Evolutionary conservation across 1,139 yeast genomes (phyloP).

Genomic region (Blastobotrys illinoisensis): DNA sequence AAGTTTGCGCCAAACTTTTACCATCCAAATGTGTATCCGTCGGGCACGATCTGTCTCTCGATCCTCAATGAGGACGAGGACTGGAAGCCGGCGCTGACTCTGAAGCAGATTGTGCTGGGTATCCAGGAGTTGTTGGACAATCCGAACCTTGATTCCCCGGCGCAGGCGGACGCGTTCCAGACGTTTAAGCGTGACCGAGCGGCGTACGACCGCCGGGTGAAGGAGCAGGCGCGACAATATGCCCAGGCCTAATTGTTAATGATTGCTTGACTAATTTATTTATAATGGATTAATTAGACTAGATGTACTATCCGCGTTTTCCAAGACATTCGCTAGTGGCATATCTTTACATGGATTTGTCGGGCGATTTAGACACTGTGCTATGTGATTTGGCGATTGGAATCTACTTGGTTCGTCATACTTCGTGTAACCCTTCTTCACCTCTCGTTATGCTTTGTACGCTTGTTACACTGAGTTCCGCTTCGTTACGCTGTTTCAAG

Average conservation of each 20-base stretch:
- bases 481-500: too few relatives aligned
- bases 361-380: too few relatives aligned
- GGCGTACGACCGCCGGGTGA: conserved; percentile 74
- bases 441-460: too few relatives aligned
- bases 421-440: too few relatives aligned
- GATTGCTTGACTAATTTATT: not conserved
- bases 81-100: conserved; percentile 96
- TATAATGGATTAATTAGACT: not conserved
- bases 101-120: conserved; percentile 86
- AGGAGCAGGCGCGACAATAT: conserved; percentile 75
- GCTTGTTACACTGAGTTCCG: too few relatives aligned
- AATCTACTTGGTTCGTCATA: too few relatives aligned
- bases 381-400: too few relatives aligned
- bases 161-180: conserved; percentile 95
- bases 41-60: conserved; percentile 90
- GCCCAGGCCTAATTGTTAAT: conserved; percentile 25
- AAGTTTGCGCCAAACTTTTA: conserved; percentile 83
- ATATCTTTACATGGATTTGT: too few relatives aligned
- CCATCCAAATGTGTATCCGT: conserved; percentile 95
- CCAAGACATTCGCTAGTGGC: too few relatives aligned
- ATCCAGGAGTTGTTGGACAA: conserved; percentile 84
- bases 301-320: not conserved
- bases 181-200: conserved; percentile 51
- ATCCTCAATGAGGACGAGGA: conserved; percentile 93
- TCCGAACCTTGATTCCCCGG: conserved; percentile 95